phyloP scores from a whole-genome alignment of 768 basidiomycete species.

The Tricholoma furcatifolium region DNA sequence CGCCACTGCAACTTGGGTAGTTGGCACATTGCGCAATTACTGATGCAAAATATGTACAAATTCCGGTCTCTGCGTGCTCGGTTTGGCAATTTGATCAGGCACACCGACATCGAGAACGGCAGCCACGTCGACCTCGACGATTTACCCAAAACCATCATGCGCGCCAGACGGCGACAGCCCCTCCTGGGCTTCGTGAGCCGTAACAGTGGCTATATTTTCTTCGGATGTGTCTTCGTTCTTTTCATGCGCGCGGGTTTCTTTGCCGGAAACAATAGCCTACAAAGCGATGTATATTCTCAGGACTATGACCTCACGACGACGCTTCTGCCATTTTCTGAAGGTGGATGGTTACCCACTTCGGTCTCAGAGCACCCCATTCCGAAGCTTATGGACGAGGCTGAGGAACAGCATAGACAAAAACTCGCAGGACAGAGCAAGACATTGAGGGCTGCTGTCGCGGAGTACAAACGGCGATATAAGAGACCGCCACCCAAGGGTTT shows the following conservation, averaged over 20 bases:
- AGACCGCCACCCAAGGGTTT: conserved; percentile 88
- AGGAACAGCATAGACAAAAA: conserved; percentile 63
- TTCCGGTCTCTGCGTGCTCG: neutral
- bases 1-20: too few species aligned
- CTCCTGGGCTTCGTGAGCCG: neutral
- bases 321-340: conserved; percentile 17
- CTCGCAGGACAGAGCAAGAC: conserved; percentile 78
- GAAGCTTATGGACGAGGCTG: conserved; percentile 80
- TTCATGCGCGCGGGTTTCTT: conserved; percentile 53
- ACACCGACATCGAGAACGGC: neutral
- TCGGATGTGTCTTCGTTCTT: conserved; percentile 39
- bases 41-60: conserved; percentile 3
- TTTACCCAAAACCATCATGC: conserved; percentile 10
- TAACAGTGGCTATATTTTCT: conserved; percentile 39
- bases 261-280: conserved; percentile 31
- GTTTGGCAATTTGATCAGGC: conserved; percentile 2
- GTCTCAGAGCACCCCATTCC: conserved; percentile 73
- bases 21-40: too few species aligned
- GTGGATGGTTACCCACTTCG: conserved; percentile 8
- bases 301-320: conserved; percentile 12
- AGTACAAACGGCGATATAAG: conserved; percentile 78
- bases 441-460: conserved; percentile 71
- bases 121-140: neutral
- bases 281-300: conserved; percentile 16
- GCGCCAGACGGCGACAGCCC: conserved; percentile 5